phyloP scores from a whole-genome alignment of 495 filamentous ascomycete genomes.

The Chaetomium cochliodes region DNA sequence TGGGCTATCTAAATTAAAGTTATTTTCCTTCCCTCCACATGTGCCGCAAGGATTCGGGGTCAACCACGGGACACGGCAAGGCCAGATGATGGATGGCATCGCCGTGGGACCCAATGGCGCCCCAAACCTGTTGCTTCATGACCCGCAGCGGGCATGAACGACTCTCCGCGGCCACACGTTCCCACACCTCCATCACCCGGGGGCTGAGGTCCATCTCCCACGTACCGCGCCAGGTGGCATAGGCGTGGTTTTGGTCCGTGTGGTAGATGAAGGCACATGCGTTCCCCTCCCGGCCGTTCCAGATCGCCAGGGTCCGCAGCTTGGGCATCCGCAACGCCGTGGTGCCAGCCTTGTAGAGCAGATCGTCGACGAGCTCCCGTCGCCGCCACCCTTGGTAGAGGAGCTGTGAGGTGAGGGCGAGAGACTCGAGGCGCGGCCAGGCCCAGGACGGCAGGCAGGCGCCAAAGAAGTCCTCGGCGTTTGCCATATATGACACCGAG shows the following conservation, averaged over 20 bases:
- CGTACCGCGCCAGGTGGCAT: conserved; percentile 34
- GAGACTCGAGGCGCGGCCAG: conserved; percentile 18
- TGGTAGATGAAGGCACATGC: conserved; percentile 37
- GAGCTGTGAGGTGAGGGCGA: conserved; percentile 18
- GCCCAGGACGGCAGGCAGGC: conserved; percentile 17
- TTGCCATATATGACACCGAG: conserved; percentile 19
- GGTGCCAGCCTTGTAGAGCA: conserved; percentile 14
- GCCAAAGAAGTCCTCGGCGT: conserved; percentile 22
- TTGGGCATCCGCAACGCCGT: conserved; percentile 30
- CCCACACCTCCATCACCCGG: conserved; percentile 29
- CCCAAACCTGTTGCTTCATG: conserved; percentile 7
- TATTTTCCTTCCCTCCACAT: conserved; percentile 22
- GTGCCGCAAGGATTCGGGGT: conserved; percentile 24
- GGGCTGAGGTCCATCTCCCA: conserved; percentile 31
- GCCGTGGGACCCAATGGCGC: conserved; percentile 17
- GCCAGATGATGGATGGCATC: conserved; percentile 25
- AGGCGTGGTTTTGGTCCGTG: conserved; percentile 20
- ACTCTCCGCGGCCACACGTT: conserved; percentile 30
- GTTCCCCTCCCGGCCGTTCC: conserved; percentile 32
- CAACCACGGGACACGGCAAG: conserved; percentile 24
- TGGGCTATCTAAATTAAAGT: no score
- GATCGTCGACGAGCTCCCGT: conserved; percentile 4
- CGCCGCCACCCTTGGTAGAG: not conserved
- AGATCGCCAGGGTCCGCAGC: conserved; percentile 33
- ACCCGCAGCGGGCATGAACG: conserved; percentile 9